A percentile compares a stretch with the other conserved stretches of the same genome.
phyloP scores from a whole-genome alignment of 208 protist genomes.

The Leishmania martiniquensis region DNA sequence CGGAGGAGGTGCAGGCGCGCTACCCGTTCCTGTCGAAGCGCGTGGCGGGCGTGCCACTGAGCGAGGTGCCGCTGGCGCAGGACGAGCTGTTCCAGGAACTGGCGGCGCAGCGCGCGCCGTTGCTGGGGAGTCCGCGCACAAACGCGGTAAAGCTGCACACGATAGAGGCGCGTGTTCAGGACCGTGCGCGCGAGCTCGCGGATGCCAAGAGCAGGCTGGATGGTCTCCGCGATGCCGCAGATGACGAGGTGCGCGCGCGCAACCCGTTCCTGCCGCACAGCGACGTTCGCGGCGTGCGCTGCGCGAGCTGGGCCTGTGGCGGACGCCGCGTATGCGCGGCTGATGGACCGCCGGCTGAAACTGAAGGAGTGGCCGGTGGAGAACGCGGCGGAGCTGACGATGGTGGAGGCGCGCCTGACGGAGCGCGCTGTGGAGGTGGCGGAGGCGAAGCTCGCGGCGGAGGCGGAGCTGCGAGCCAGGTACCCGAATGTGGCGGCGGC shows the following conservation, averaged over 20 bases:
- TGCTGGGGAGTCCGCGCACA: slow-evolving; percentile 1
- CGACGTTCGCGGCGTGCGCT: slow-evolving; percentile 33
- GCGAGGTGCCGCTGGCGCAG: slow-evolving; percentile 35
- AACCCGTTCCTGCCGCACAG: slow-evolving; percentile 46
- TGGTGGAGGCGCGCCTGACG: slow-evolving; percentile 31
- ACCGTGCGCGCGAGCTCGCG: slow-evolving; percentile 28
- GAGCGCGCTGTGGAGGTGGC: slow-evolving; percentile 44
- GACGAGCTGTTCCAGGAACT: slow-evolving; percentile 31
- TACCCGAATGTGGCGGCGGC: slow-evolving; percentile 40
- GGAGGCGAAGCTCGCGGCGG: slow-evolving; percentile 28
- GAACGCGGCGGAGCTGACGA: slow-evolving; percentile 40
- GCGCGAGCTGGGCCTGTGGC: slow-evolving; percentile 28
- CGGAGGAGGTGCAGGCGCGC: slow-evolving; percentile 36
- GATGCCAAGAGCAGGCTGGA: slow-evolving; percentile 23
- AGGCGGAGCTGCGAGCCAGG: slow-evolving; percentile 18
- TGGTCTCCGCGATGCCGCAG: slow-evolving; percentile 27
- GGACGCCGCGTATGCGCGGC: slow-evolving; percentile 27
- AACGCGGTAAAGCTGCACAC: too few species aligned
- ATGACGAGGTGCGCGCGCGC: slow-evolving; percentile 41
- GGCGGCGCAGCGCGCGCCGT: slow-evolving; percentile 19
- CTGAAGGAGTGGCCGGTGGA: slow-evolving; percentile 45
- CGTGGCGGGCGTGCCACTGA: slow-evolving; percentile 42
- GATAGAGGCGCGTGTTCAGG: too few species aligned
- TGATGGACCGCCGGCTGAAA: slow-evolving; percentile 32
- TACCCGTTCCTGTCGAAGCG: slow-evolving; percentile 52